Percentiles rank a stretch among this genome's conserved stretches.
These are phyloP conservation scores for Citrus trifoliata DNA, from an alignment of 345 rosid species.

Conservation along the genomic window DNA sequence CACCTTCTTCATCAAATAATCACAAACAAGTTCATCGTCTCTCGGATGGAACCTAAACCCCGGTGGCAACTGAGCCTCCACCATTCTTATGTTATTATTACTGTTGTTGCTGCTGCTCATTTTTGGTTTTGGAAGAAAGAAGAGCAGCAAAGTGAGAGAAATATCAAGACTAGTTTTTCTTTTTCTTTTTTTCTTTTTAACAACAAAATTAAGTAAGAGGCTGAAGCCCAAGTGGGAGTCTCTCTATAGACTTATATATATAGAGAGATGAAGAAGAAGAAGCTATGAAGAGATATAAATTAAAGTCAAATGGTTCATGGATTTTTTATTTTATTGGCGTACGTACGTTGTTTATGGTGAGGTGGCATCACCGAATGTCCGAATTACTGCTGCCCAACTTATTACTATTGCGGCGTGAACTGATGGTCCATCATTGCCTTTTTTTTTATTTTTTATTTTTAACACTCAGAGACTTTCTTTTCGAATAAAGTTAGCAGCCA, in stretches of 20 bases:
- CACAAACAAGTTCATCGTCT: slow-evolving; percentile 90
- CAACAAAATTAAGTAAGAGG: too few species aligned
- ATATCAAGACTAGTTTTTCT: neutral
- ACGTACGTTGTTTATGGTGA: slow-evolving; percentile 3
- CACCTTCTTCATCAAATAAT: slow-evolving; percentile 68
- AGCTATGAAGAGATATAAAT: too few species aligned
- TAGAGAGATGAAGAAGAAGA: too few species aligned
- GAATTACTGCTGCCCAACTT: slow-evolving; percentile 16
- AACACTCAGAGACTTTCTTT: neutral
- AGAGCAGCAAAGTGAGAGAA: too few species aligned
- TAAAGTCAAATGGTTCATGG: too few species aligned
- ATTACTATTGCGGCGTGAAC: neutral
- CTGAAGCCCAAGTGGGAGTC: too few species aligned
- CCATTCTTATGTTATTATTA: slow-evolving; percentile 43
- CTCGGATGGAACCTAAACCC: slow-evolving; percentile 92
- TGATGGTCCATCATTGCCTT: neutral
- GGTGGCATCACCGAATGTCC: neutral
- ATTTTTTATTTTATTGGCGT: neutral
- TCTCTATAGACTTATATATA: too few species aligned
- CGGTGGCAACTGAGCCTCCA: slow-evolving; percentile 75
- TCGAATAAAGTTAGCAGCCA: neutral
- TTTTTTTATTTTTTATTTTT: neutral
- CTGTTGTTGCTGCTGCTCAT: neutral
- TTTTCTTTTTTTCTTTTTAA: too few species aligned
- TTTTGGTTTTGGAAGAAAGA: too few species aligned